A percentile compares a stretch with the other conserved stretches of the same genome.
Conservation (phyloP, 495 filamentous ascomycete genomes). For the Trichoderma parareesei region DNA sequence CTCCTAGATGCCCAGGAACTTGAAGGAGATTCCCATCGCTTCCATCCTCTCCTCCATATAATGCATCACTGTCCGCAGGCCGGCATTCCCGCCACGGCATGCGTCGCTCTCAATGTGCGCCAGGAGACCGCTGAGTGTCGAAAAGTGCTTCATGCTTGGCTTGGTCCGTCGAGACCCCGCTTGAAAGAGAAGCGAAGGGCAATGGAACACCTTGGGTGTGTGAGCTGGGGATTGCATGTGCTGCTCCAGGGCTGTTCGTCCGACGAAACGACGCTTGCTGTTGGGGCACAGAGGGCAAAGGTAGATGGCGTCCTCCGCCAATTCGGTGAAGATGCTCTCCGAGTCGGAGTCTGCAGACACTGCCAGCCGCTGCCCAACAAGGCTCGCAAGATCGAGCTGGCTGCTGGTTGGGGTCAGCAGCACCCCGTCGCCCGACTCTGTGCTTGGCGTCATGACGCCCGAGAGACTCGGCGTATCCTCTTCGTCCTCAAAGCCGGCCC, state of each 20-base stretch:
- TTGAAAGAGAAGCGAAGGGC: background rate
- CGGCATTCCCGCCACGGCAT: background rate
- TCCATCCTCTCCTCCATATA: background rate
- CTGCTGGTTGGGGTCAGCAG: background rate
- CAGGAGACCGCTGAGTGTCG: background rate
- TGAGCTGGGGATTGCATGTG: background rate
- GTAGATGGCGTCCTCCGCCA: background rate
- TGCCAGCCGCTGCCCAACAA: background rate
- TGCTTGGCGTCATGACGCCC: background rate
- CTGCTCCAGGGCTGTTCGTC: background rate
- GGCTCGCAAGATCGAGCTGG: background rate
- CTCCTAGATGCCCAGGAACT: background rate
- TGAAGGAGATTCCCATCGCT: background rate
- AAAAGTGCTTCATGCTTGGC: background rate
- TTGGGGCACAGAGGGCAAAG: background rate
- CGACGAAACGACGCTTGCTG: background rate
- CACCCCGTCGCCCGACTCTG: background rate
- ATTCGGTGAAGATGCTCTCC: background rate
- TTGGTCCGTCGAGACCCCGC: background rate
- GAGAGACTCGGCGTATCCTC: background rate
- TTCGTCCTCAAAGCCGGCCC: background rate
- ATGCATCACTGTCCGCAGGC: background rate
- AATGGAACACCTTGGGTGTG: background rate
- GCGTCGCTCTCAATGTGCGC: conserved; percentile 1
- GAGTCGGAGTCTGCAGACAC: background rate